Evolutionary conservation across 1,284 basidiomycete genomes (phyloP).

Genomic region (Naganishia sp.): DNA sequence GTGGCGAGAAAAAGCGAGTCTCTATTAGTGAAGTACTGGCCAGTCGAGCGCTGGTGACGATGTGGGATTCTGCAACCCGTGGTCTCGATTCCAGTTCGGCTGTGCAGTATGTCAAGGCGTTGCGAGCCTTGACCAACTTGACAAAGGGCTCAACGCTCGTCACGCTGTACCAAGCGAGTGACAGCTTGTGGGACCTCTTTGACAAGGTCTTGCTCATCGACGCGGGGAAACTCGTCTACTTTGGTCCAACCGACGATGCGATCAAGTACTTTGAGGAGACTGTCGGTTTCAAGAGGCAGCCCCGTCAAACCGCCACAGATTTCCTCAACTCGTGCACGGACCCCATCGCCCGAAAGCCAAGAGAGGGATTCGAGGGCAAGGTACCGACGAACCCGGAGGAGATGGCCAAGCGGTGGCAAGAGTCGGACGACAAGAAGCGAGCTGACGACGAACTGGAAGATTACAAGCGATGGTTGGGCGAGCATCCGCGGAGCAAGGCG

Average conservation of each 20-base stretch:
- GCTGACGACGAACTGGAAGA: constrained; percentile 59
- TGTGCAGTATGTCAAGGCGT: constrained; percentile 70
- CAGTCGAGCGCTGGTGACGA: constrained; percentile 61
- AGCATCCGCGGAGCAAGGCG: constrained; percentile 65
- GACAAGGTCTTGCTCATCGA: constrained; percentile 74
- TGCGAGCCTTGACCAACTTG: constrained; percentile 76
- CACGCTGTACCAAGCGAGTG: constrained; percentile 79
- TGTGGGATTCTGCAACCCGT: constrained; percentile 63
- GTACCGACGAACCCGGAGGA: constrained; percentile 68
- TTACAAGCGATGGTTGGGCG: constrained; percentile 64
- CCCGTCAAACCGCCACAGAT: constrained; percentile 42
- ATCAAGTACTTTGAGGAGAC: constrained; percentile 69
- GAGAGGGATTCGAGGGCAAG: constrained; percentile 52
- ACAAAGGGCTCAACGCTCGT: constrained; percentile 75
- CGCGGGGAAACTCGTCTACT: constrained; percentile 78
- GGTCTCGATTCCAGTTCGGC: constrained; percentile 86
- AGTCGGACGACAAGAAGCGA: constrained; percentile 57
- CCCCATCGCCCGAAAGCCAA: constrained; percentile 50
- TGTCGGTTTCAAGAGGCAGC: constrained; percentile 63
- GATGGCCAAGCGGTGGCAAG: constrained; percentile 65
- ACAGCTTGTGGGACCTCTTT: constrained; percentile 60
- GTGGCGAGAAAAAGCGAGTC: constrained; percentile 67
- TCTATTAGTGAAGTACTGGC: constrained; percentile 71
- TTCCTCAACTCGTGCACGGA: constrained; percentile 56
- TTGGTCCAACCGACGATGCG: constrained; percentile 70